Evolutionary conservation across 257 asterid genomes (phyloP).

Genomic region (Gynochthodes officinalis): DNA sequence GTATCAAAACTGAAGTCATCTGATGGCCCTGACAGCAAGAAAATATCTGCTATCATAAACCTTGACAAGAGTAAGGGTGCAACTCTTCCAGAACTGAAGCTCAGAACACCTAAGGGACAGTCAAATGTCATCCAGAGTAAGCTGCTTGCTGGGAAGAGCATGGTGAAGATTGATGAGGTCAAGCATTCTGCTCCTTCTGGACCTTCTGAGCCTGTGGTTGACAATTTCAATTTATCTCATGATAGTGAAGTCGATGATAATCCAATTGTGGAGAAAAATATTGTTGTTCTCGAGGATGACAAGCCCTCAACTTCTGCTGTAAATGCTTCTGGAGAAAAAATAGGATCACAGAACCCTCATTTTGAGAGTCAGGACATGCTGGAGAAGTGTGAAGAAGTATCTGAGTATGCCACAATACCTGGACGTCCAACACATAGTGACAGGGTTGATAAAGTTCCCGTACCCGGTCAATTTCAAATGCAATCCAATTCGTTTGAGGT

Average conservation of each 20-base stretch:
- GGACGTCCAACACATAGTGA: conserved; percentile 41
- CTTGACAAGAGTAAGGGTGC: conserved; percentile 79
- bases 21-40: conserved; percentile 64
- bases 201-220: conserved; percentile 35
- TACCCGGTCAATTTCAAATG: conserved; percentile 29
- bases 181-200: conserved; percentile 31
- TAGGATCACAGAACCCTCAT: conserved; percentile 23
- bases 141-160: conserved; percentile 31
- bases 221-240: conserved; percentile 25
- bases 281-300: conserved; percentile 72
- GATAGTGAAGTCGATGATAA: conserved; percentile 57
- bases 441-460: conserved; percentile 34
- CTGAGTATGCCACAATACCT: conserved; percentile 34
- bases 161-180: conserved; percentile 22
- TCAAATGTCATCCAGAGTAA: conserved; percentile 29
- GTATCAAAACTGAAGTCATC: conserved; percentile 48
- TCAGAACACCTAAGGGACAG: conserved; percentile 46
- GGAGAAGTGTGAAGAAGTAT: conserved; percentile 28
- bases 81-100: conserved; percentile 81
- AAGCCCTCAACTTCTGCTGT: conserved; percentile 46
- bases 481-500: conserved; percentile 50
- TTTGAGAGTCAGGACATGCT: conserved; percentile 24
- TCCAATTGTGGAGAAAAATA: conserved; percentile 73
- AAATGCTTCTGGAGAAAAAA: conserved; percentile 36
- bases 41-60: conserved; percentile 71